Base-by-base conservation (phyloP, 805 yeast genomes). In the Saturnispora hagleri region DNA sequence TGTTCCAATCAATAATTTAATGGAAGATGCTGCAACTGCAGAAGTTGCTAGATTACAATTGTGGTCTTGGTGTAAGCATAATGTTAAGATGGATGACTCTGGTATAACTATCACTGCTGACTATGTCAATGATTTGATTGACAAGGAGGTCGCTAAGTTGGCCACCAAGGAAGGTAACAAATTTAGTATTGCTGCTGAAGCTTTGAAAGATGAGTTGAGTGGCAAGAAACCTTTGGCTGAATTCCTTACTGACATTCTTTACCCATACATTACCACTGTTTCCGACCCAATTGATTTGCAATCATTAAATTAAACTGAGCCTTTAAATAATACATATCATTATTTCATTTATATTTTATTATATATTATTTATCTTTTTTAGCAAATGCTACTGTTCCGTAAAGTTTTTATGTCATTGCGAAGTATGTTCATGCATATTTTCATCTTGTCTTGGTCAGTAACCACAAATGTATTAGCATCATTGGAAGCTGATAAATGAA, bases 11-110 rank as follows among this genome's bases (percentile, higher is more conserved):
- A 85, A 86, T 72, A 79, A 81, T 66, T 73, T 86, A 68, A 86
- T 86, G 95, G 95, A 86, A 69, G 95, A 86, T 68, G 95, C 95
- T 28, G 93, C 93, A 34, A 86, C 95, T 48, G 91, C 93, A 41
- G 95, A 86, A 69, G 95, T 86, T 40, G 82, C 90, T 36, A 78
- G 93, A 71, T 77, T 89, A 55, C 91, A 85, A 69, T 73, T 86
- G 59, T 82, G 82, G 75, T 89, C 87, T 65, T 86, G 95, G 95
- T 86, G 82, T 49, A 83, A 81, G 53, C 90, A 86, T 65, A 79
- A 80, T 44, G 84, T 80, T 44, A 69, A 64, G 51, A 64, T 78
- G 55, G 74, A 79, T 51, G 87, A 83, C 60, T 73, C 81, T 26
- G 82, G 82, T 47, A 75, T 72, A 50, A 69, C 61, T 27, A 74